Percentiles rank a stretch among this genome's conserved stretches.
phyloP scores from a whole-genome alignment of 768 basidiomycete species.

The Cystobasidium tubakii region DNA sequence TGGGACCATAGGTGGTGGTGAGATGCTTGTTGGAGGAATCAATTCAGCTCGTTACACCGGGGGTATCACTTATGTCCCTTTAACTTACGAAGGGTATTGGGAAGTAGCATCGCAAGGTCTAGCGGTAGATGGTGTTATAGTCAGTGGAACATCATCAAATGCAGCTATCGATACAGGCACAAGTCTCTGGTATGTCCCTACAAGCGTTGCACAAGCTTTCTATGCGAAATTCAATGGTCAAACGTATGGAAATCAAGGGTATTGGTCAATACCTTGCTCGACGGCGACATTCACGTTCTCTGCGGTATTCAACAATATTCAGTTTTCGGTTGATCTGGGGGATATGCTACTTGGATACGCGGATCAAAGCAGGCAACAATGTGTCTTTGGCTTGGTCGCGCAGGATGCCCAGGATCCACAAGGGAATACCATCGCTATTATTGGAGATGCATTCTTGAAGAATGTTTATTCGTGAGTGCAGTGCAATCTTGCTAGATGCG shows the following conservation, averaged over 20 bases:
- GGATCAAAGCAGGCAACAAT: conserved; percentile 31
- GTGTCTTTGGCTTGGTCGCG: conserved; percentile 42
- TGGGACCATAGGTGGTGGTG: conserved; percentile 40
- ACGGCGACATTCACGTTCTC: conserved; percentile 20
- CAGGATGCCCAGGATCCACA: conserved; percentile 37
- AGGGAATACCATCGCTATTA: conserved; percentile 40
- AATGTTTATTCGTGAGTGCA: conserved; percentile 34
- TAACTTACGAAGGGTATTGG: conserved; percentile 39
- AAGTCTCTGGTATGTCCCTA: conserved; percentile 30
- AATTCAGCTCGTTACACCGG: conserved; percentile 42
- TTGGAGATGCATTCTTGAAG: conserved; percentile 42
- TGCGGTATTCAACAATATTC: conserved; percentile 32
- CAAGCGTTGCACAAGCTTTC: conserved; percentile 24
- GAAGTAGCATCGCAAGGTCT: conserved; percentile 33
- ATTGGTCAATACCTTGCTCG: conserved; percentile 30
- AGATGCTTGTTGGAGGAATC: conserved; percentile 50
- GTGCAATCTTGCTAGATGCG: too few relatives aligned
- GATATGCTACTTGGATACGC: conserved; percentile 34
- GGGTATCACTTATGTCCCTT: conserved; percentile 29
- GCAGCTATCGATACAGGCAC: conserved; percentile 46
- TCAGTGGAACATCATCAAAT: conserved; percentile 36
- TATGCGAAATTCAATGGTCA: conserved; percentile 25
- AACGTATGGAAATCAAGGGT: conserved; percentile 16
- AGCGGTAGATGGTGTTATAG: conserved; percentile 24
- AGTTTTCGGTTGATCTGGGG: conserved; percentile 28